Evolutionary conservation across 2,329 filamentous ascomycete genomes (phyloP).

Genomic region (Alternaria ventricosa): DNA sequence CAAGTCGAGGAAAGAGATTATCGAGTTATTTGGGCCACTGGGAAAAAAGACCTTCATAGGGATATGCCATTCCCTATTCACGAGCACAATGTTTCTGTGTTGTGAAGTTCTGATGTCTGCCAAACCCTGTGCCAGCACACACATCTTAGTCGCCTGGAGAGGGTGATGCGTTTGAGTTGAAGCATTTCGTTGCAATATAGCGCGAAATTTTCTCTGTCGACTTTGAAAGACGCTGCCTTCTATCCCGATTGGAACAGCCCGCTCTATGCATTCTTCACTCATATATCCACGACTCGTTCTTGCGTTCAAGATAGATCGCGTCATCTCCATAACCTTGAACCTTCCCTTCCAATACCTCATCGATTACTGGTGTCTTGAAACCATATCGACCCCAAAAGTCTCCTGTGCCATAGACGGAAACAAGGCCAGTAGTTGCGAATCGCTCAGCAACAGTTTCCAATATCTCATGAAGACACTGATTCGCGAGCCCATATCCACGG

Average conservation of each 20-base stretch:
- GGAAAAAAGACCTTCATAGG: background rate
- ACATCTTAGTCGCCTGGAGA: background rate
- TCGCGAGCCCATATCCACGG: conserved; percentile 14
- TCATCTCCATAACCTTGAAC: conserved; percentile 19
- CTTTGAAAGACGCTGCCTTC: background rate
- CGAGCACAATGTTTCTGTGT: background rate
- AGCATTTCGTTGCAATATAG: background rate
- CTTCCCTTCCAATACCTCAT: conserved; percentile 12
- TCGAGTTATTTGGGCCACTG: background rate
- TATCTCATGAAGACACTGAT: conserved; percentile 1
- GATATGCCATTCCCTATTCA: background rate
- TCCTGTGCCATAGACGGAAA: conserved; percentile 21
- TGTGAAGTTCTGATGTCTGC: background rate
- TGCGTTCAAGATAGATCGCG: conserved; percentile 22
- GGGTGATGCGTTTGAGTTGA: background rate
- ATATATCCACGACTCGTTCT: background rate
- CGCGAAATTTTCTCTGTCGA: background rate
- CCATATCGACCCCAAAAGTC: conserved; percentile 25
- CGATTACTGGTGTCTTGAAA: conserved; percentile 5
- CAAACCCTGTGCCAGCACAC: background rate
- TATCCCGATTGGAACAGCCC: background rate
- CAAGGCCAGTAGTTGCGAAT: conserved; percentile 12
- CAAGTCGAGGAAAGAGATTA: background rate
- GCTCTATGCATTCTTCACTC: background rate
- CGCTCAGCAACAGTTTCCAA: conserved; percentile 1